These are phyloP conservation scores for Clavariopsis aquatica DNA, from an alignment of 495 filamentous ascomycete genomes.

Conservation along the genomic window DNA sequence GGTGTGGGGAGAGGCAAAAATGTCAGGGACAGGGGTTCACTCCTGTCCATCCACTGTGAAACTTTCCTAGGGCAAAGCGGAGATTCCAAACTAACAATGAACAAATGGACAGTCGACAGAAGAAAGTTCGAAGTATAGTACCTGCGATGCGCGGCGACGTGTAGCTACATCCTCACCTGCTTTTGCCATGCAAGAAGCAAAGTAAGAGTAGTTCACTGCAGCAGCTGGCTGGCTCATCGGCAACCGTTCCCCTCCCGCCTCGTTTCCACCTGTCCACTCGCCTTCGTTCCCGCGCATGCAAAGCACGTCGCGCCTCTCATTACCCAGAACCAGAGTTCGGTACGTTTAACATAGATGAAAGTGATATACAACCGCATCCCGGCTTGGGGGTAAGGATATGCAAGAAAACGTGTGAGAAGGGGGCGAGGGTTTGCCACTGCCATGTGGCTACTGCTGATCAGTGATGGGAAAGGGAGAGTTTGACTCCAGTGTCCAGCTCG, in stretches of 20 bases:
- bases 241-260: background rate
- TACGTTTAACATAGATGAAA: slow-evolving; percentile 17
- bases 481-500: background rate
- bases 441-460: slow-evolving; percentile 8
- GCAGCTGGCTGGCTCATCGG: background rate
- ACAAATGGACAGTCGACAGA: background rate
- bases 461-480: background rate
- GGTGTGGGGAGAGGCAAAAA: background rate
- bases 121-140: background rate
- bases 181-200: background rate
- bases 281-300: background rate
- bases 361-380: background rate
- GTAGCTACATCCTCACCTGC: background rate
- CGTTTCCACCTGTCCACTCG: background rate
- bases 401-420: background rate
- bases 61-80: no score
- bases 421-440: slow-evolving; percentile 13
- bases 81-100: background rate
- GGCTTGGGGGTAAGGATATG: no score
- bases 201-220: background rate
- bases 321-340: slow-evolving; percentile 5
- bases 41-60: background rate
- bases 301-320: background rate
- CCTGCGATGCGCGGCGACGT: background rate
- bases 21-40: background rate